These are phyloP conservation scores for Arctium lappa DNA, from an alignment of 129 eudicot genomes.

Conservation along the genomic window DNA sequence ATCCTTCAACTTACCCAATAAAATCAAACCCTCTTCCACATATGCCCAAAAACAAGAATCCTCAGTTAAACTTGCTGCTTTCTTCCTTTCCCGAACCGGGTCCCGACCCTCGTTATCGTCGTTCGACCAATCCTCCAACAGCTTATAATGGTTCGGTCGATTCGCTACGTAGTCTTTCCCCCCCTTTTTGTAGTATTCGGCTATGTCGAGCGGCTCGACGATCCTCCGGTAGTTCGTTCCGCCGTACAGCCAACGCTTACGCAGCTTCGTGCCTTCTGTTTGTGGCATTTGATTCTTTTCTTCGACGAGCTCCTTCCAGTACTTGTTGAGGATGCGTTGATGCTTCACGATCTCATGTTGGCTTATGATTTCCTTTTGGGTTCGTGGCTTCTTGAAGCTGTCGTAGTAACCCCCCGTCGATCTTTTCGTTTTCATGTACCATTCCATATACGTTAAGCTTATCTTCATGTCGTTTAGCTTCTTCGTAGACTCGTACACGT, in stretches of 20 bases:
- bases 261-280: slow-evolving; percentile 32
- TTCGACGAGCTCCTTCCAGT: slow-evolving; percentile 32
- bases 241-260: slow-evolving; percentile 31
- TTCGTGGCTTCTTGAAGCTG: slow-evolving; percentile 13
- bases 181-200: slow-evolving; percentile 34
- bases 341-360: slow-evolving; percentile 9
- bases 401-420: slow-evolving; percentile 42
- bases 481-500: slow-evolving; percentile 20
- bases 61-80: slow-evolving; percentile 41
- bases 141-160: slow-evolving; percentile 29
- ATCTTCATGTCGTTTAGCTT: slow-evolving; percentile 42
- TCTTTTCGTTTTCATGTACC: slow-evolving; percentile 39
- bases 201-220: slow-evolving; percentile 54
- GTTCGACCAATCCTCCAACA: slow-evolving; percentile 41
- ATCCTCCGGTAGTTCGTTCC: slow-evolving; percentile 53
- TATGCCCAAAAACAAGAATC: slow-evolving; percentile 67
- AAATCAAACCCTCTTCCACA: slow-evolving; percentile 52
- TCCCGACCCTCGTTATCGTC: not conserved
- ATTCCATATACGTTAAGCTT: slow-evolving; percentile 40
- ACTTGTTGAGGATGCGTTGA: slow-evolving; percentile 11
- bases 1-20: not conserved
- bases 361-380: not conserved
- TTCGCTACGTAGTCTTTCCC: slow-evolving; percentile 10
- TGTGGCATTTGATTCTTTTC: slow-evolving; percentile 40
- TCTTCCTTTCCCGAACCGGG: not conserved